phyloP scores from a whole-genome alignment of 169 alveolate genomes.

The Cyclospora cayetanensis region DNA sequence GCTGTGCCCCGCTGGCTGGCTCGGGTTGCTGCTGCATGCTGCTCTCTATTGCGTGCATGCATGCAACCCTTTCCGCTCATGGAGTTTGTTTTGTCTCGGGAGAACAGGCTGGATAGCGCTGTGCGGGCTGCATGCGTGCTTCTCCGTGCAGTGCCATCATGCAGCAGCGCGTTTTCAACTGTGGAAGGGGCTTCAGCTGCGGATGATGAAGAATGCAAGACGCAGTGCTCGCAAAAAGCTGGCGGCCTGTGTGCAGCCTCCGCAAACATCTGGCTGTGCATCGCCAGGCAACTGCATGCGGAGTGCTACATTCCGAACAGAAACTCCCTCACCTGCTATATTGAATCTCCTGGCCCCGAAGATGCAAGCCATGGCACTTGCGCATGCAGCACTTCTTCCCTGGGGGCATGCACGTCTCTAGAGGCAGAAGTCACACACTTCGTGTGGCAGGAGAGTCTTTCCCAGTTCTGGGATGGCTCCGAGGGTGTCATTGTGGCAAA shows the following conservation, averaged over 20 bases:
- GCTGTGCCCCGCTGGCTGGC: no score
- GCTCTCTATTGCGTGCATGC: no score
- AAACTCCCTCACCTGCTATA: constrained; percentile 4
- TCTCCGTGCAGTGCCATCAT: constrained; percentile 30
- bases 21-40: background rate
- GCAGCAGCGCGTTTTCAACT: constrained; percentile 27
- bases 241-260: background rate
- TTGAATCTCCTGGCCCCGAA: constrained; percentile 40
- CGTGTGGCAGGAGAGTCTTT: background rate
- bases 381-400: background rate
- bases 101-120: no score
- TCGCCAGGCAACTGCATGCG: background rate
- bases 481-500: constrained; percentile 51
- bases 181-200: constrained; percentile 25
- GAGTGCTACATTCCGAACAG: constrained; percentile 36
- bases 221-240: background rate
- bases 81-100: no score
- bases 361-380: constrained; percentile 9
- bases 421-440: constrained; percentile 23
- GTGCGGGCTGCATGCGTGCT: background rate
- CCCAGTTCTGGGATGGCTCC: background rate
- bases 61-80: no score
- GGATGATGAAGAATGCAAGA: background rate
- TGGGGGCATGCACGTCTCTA: constrained; percentile 26
- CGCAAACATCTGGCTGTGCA: constrained; percentile 35